These are phyloP conservation scores for Cercospora sp. DNA, from an alignment of 2,329 filamentous ascomycete genomes.

Conservation along the genomic window DNA sequence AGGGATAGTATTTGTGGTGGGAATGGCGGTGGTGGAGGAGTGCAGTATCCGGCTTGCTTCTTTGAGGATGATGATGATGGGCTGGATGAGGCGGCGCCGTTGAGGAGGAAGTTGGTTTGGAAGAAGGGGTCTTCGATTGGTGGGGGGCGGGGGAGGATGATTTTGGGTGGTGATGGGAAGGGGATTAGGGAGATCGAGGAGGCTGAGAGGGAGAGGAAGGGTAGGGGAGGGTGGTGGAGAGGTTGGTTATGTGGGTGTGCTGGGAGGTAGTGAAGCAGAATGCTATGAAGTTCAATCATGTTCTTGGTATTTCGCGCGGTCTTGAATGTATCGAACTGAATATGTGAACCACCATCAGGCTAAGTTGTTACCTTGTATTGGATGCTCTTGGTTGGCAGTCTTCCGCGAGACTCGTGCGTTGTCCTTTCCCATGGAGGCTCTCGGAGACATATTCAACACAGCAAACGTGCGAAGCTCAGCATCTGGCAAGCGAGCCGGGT, in stretches of 20 bases:
- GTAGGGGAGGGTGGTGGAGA: constrained; percentile 5
- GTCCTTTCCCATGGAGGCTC: too few species aligned
- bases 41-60: constrained; percentile 35
- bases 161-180: not conserved
- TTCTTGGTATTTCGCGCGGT: not conserved
- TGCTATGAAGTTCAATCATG: not conserved
- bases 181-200: constrained; percentile 2
- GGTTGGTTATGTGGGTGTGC: constrained; percentile 21
- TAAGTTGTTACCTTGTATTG: too few species aligned
- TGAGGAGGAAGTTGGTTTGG: constrained; percentile 24
- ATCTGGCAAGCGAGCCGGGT: not conserved
- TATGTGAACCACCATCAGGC: too few species aligned
- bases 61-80: constrained; percentile 36
- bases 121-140: constrained; percentile 14
- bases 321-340: too few species aligned
- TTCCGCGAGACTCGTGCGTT: too few species aligned
- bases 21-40: not conserved
- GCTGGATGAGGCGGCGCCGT: constrained; percentile 20
- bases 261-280: constrained; percentile 12
- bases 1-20: constrained; percentile 15
- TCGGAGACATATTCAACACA: not conserved
- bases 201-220: not conserved
- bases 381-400: too few species aligned
- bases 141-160: not conserved
- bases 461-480: not conserved